Base-by-base conservation (phyloP, 148 eudicot species). In the Camellia lanceoleosa region DNA sequence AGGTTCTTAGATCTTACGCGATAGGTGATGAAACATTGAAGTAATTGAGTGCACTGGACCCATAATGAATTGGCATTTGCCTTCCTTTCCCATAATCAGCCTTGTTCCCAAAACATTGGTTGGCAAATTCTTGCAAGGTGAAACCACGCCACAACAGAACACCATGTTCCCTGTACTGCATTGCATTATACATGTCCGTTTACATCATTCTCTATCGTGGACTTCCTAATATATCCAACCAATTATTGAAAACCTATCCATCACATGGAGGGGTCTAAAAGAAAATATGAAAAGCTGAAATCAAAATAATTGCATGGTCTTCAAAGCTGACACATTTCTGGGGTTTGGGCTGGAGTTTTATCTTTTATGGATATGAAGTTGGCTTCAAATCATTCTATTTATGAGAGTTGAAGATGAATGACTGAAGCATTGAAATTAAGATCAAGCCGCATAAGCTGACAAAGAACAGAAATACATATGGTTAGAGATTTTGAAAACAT, bases 61-160 rank as follows among this genome's bases (percentile, higher is more conserved):
- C 99, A 78, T 95, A 95, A 86, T 95, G 99, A 68, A 88, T 83
- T 47, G 97, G 97, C 99, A 95, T 95, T 82, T 95, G 99, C 79
- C 97, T 89, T 20, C 99, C 99, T 88, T 93, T 95, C 13, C 99
- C 97, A 76, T 80, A 79, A 83, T 95, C 99, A 55, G 77, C 82
- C 83, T 89, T 89, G 84, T 95, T 95, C 74, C 97, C 97, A 55
- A 93, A 89, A 69, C 90, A 90, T 74, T 95, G 97, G 78, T 93
- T 87, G 59, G 97, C 89, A 81, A 95, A 89, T 69, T 93, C 97
- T 85, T 95, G 93, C 23, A 93, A 78, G 5, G 94, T 89, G 85
- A 92, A 95, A 56, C 99, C 99, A 15, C 99, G 91, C 97, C 97
- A 95, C 60, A 95, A 78, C 62, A 95, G 84, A 73, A 90, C 90